Evolutionary conservation across 495 filamentous ascomycete genomes (phyloP).

Genomic region (Penicillium ochrochloron): DNA sequence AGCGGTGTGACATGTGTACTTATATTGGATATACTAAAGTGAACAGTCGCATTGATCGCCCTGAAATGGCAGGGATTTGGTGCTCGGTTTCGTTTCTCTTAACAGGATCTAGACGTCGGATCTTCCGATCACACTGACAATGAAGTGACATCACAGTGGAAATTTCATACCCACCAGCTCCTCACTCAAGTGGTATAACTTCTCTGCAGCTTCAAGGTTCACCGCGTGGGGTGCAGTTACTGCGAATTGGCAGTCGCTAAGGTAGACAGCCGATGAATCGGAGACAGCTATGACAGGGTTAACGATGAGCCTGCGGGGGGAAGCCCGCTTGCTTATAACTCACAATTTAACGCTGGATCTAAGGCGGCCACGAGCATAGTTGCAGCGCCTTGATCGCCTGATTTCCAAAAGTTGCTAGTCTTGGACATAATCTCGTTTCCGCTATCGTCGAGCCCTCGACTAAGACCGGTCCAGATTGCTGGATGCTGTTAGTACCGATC

Average conservation of each 20-base stretch:
- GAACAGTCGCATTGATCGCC: neutral
- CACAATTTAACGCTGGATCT: slow-evolving; percentile 53
- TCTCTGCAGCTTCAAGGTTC: slow-evolving; percentile 39
- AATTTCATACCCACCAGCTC: slow-evolving; percentile 47
- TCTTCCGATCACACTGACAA: slow-evolving; percentile 15
- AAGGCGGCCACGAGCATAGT: slow-evolving; percentile 61
- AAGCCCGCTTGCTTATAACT: slow-evolving; percentile 16
- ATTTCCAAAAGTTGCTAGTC: slow-evolving; percentile 44
- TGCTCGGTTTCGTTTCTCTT: neutral
- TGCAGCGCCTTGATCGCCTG: slow-evolving; percentile 54
- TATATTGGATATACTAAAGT: too few species aligned
- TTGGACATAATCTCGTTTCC: slow-evolving; percentile 24
- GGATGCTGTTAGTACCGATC: neutral
- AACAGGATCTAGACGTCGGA: slow-evolving; percentile 13
- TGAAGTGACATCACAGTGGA: slow-evolving; percentile 25
- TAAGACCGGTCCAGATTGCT: slow-evolving; percentile 30
- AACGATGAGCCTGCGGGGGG: neutral
- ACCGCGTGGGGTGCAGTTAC: slow-evolving; percentile 31
- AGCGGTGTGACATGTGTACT: neutral
- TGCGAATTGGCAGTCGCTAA: slow-evolving; percentile 37
- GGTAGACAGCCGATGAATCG: slow-evolving; percentile 27
- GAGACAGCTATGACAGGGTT: slow-evolving; percentile 13
- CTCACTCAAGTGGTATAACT: slow-evolving; percentile 54
- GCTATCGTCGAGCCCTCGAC: slow-evolving; percentile 26
- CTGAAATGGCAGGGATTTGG: neutral